Conservation (phyloP, 2,329 filamentous ascomycete genomes). For the Gliomastix tumulicola region DNA sequence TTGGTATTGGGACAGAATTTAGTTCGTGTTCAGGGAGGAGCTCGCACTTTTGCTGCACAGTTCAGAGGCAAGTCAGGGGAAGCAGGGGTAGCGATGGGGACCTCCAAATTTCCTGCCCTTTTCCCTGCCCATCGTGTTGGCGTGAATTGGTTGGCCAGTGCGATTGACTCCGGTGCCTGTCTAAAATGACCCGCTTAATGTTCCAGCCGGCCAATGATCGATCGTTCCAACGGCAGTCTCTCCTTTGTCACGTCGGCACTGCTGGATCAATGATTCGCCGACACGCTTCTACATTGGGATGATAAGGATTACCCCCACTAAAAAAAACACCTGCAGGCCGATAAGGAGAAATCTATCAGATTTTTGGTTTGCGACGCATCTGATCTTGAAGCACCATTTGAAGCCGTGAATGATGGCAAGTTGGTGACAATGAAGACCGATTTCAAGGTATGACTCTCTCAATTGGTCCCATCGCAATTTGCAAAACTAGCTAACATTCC, state of each 20-base stretch:
- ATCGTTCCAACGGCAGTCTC: no score
- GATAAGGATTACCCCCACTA: slow-evolving; percentile 12
- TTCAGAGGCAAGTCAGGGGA: slow-evolving; percentile 21
- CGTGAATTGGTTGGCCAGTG: no score
- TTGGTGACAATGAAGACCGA: slow-evolving; percentile 87
- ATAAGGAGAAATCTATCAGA: slow-evolving; percentile 4
- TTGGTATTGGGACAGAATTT: neutral
- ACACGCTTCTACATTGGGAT: no score
- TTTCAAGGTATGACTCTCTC: slow-evolving; percentile 69
- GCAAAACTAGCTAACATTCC: slow-evolving; percentile 1
- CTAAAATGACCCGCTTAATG: no score
- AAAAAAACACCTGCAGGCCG: slow-evolving; percentile 15
- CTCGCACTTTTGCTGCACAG: slow-evolving; percentile 3
- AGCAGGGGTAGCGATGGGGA: slow-evolving; percentile 13
- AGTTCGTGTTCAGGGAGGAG: no score
- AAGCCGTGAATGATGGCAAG: slow-evolving; percentile 22
- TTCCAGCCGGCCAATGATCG: no score
- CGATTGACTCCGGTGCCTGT: no score
- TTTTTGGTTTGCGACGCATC: slow-evolving; percentile 17
- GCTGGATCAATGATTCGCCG: no score
- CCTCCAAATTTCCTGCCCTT: slow-evolving; percentile 20
- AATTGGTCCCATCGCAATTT: neutral
- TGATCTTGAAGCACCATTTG: slow-evolving; percentile 11
- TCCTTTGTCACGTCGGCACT: no score
- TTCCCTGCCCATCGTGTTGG: no score